Conservation (phyloP, 352 stramenopile genomes). For the Globisporangium iwayamae region DNA sequence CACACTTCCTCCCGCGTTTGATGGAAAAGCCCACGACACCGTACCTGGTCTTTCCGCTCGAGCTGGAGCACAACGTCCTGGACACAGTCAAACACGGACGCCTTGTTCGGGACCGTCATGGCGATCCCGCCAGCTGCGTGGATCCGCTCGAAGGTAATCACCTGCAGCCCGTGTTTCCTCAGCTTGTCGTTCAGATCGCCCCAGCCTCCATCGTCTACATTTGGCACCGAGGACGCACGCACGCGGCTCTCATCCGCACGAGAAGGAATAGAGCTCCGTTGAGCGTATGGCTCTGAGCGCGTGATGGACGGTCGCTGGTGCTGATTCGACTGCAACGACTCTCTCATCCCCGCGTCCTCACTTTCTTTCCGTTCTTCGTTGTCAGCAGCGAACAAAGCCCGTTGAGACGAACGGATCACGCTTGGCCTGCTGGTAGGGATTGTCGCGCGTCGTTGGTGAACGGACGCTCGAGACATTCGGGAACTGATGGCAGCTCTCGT, state of each 20-base stretch:
- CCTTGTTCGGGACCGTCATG: constrained; percentile 33
- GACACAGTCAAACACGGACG: constrained; percentile 54
- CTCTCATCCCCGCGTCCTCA: not conserved
- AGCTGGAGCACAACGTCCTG: constrained; percentile 63
- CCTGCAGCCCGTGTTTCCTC: constrained; percentile 50
- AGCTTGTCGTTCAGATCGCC: constrained; percentile 48
- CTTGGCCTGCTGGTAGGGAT: not conserved
- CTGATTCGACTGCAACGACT: not conserved
- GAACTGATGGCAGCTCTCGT: not conserved
- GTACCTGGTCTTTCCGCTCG: constrained; percentile 66
- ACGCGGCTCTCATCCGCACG: not conserved
- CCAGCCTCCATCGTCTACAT: constrained; percentile 6
- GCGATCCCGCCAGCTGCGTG: constrained; percentile 4
- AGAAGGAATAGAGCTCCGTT: not conserved
- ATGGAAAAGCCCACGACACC: not conserved
- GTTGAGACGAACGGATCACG: not conserved
- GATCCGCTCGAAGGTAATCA: constrained; percentile 33
- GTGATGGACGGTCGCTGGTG: not conserved
- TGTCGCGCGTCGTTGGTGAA: not conserved
- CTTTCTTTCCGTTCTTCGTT: constrained; percentile 13
- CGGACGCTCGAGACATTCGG: not conserved
- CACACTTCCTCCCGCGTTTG: not conserved
- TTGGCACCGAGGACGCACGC: not conserved
- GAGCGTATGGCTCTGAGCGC: not conserved
- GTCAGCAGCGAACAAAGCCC: constrained; percentile 6